Percentiles rank a stretch among this genome's conserved stretches.
Conservation (phyloP, 129 eudicot species). For the Escallonia herrerae region DNA sequence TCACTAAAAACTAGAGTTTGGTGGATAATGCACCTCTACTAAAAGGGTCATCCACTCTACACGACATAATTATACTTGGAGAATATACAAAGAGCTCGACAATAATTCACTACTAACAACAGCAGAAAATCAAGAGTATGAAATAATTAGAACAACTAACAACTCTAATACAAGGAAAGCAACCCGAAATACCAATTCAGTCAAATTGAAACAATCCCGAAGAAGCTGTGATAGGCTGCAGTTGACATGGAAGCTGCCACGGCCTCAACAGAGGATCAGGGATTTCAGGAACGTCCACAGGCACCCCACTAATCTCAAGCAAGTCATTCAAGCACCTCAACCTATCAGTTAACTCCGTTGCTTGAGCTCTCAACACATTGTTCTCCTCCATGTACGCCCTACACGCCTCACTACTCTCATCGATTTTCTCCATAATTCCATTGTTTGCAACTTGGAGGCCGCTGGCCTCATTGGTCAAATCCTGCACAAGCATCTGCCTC, state of each 20-base stretch:
- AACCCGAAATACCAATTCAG: background rate
- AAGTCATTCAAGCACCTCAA: constrained; percentile 2
- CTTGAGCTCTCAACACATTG: constrained; percentile 16
- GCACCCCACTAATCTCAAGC: background rate
- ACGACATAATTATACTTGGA: too few relatives aligned
- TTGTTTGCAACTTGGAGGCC: constrained; percentile 8
- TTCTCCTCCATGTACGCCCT: background rate
- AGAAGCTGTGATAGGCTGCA: constrained; percentile 2
- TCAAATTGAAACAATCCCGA: background rate
- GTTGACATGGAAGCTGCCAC: background rate
- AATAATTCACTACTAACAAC: background rate
- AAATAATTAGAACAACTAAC: background rate
- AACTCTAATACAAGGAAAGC: background rate
- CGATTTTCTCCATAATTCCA: constrained; percentile 1
- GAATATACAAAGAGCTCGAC: too few relatives aligned
- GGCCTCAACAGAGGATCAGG: constrained; percentile 3
- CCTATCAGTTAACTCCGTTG: constrained; percentile 11
- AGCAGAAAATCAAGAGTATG: background rate
- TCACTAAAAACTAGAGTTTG: too few relatives aligned
- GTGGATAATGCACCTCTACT: too few relatives aligned
- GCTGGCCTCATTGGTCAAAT: constrained; percentile 2
- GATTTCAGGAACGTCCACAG: background rate
- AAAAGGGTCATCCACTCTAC: too few relatives aligned
- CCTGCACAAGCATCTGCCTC: constrained; percentile 15
- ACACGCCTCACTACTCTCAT: background rate